These are phyloP conservation scores for Luffa acutangula DNA, from an alignment of 306 rosid genomes.

Conservation along the genomic window DNA sequence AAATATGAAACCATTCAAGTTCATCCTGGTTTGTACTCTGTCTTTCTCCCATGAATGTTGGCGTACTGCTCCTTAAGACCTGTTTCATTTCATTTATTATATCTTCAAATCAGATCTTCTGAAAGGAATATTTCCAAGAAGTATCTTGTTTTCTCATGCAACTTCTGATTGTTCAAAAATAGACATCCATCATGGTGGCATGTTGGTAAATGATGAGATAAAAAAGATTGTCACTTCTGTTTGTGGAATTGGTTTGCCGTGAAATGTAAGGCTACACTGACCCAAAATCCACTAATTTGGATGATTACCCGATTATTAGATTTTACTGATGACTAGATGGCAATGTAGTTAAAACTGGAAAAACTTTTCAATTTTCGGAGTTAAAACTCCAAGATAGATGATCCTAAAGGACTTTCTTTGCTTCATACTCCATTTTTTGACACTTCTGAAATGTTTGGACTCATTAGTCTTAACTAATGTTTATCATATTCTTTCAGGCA, in stretches of 20 bases:
- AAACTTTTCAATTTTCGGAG: background rate
- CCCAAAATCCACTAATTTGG: background rate
- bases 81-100: background rate
- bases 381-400: background rate
- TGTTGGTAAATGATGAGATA: background rate
- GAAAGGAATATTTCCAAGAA: background rate
- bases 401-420: background rate
- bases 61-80: background rate
- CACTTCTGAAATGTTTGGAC: background rate
- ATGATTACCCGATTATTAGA: background rate
- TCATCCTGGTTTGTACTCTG: constrained; percentile 22
- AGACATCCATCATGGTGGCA: background rate
- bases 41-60: background rate
- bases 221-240: background rate
- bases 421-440: background rate
- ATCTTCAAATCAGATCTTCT: background rate
- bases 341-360: background rate
- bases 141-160: background rate
- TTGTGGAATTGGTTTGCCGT: background rate
- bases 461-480: background rate
- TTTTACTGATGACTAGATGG: background rate
- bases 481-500: constrained; percentile 46
- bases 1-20: constrained; percentile 43
- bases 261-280: background rate
- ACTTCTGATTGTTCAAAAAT: background rate